Evolutionary conservation across 208 protist species (phyloP), one percentile per base, ranked within the genome.

Genomic region (Crithidia fasciculata): DNA sequence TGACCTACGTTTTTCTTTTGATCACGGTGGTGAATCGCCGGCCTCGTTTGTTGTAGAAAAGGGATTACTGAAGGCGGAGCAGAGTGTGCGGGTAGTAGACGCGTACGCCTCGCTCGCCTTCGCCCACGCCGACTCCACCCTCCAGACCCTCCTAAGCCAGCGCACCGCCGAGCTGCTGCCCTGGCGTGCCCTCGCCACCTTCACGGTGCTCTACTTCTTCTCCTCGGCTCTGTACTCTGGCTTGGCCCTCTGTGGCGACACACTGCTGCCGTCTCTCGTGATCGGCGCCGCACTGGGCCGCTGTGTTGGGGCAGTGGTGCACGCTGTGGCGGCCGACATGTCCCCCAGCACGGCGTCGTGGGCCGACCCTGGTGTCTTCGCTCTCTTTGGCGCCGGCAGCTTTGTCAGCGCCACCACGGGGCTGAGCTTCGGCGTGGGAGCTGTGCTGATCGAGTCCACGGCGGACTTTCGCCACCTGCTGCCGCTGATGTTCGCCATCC

Each of bases 301-400:
- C 44, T 64, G 81, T 16, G 45, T 74, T 43, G 82, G 76, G 40
- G 18, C 78, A 39, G 70, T 36, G 5, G 78, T 85, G 15, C 66
- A 74, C 52, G 16, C 59, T 9, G 40, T 59, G 2, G 74, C 71
- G 0, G 55, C 45, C 7, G 8, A 7, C 3, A 12, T 39, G 10
- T 45, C 8, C 41, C 7, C 4, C 7, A 6, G 55, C 2, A 68
- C 74, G 3, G 19, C 76, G 4, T 60, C 74, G n/a, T 90, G 85
- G 85, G 79, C 80, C 6, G 85, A 90, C 71, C 82, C 82, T 7
- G 82, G 82, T 7, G 76, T 80, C 19, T 90, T 85, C 66, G 85
- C 85, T 8, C 78, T 90, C 54, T 80, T 90, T 64, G 85, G 85
- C 18, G 85, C 85, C n/a, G 85, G 82, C 28, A 82, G 85, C 71